Evolutionary conservation across 805 yeast species (phyloP).

Genomic region (Hanseniaspora jakobsenii): DNA sequence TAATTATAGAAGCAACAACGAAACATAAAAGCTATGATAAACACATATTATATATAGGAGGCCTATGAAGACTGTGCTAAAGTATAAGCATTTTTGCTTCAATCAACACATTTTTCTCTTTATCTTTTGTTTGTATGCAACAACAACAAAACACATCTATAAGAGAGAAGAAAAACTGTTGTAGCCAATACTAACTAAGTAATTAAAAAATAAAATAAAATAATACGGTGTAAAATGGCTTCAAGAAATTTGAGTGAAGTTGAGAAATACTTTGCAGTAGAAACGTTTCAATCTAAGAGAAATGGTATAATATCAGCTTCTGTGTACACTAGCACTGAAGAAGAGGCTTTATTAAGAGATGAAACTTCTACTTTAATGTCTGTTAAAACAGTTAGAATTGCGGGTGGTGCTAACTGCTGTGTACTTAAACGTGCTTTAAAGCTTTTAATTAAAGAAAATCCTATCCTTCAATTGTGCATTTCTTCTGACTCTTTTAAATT

Average conservation of each 20-base stretch:
- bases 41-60: no score
- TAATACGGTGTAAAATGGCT: slow-evolving; percentile 19
- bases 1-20: no score
- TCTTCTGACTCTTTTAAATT: slow-evolving; percentile 22
- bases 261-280: slow-evolving; percentile 22
- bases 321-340: slow-evolving; percentile 18
- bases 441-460: slow-evolving; percentile 20
- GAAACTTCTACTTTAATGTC: slow-evolving; percentile 22
- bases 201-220: no score
- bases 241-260: slow-evolving; percentile 22
- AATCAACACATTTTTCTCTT: no score
- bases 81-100: no score
- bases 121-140: no score
- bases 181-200: no score
- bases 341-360: slow-evolving; percentile 19
- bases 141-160: no score
- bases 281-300: slow-evolving; percentile 21
- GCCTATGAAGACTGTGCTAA: no score
- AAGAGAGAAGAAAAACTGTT: no score
- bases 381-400: slow-evolving; percentile 19
- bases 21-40: no score
- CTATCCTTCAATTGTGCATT: slow-evolving; percentile 22
- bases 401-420: slow-evolving; percentile 14
- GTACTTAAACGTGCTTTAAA: slow-evolving; percentile 20
- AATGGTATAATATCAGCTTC: slow-evolving; percentile 25